Conservation (phyloP, 2,329 filamentous ascomycete genomes). For the Westerdykella aurantiaca region DNA sequence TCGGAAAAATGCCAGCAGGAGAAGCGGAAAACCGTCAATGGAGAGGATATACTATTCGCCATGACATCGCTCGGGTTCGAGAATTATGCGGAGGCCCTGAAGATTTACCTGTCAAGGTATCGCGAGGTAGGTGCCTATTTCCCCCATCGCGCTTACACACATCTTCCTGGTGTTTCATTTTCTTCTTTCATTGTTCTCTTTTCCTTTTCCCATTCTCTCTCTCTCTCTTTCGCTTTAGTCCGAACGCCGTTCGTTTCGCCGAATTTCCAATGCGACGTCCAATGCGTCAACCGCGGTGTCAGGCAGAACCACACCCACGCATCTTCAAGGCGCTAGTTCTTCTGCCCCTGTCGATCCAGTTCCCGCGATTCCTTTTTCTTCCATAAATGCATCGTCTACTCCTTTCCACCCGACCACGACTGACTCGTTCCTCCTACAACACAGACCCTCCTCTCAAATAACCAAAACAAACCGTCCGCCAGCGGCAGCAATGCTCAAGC, state of each 20-base stretch:
- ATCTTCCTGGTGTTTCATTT: no score
- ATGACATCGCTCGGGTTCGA: conserved; percentile 99
- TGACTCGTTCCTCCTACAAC: no score
- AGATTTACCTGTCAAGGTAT: conserved; percentile 97
- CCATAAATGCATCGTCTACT: no score
- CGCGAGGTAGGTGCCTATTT: conserved; percentile 70
- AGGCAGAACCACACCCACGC: no score
- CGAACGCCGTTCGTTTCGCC: no score
- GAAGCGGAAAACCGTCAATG: conserved; percentile 98
- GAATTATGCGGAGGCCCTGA: conserved; percentile 95
- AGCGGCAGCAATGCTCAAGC: conserved; percentile 33
- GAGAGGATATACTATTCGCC: conserved; percentile 95
- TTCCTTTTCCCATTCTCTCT: conserved; percentile 24
- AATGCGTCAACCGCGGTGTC: no score
- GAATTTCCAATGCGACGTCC: no score
- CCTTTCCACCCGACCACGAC: no score
- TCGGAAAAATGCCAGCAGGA: conserved; percentile 99
- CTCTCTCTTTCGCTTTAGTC: conserved; percentile 17
- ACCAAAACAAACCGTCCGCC: conserved; percentile 52
- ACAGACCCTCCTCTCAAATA: conserved; percentile 70
- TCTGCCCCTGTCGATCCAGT: no score
- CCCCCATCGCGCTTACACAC: conserved; percentile 2
- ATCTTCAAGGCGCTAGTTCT: no score
- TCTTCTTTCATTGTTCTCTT: conserved; percentile 14
- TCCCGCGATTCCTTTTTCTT: no score